phyloP scores from a whole-genome alignment of 352 stramenopile species.

The Vaucheria bursata region DNA sequence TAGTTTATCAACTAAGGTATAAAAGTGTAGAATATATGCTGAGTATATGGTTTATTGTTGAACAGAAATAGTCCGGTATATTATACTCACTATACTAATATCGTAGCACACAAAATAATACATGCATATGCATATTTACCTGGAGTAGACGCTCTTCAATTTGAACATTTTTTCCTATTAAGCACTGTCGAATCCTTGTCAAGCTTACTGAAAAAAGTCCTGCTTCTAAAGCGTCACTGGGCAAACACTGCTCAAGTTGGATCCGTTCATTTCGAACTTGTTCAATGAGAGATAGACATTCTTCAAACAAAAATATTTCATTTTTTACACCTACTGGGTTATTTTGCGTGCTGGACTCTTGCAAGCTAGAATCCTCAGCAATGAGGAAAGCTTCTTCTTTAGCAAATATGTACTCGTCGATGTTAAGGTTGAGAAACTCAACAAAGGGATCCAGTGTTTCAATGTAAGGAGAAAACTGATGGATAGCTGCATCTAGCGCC shows the following conservation, averaged over 20 bases:
- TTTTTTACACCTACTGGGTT: too few relatives aligned
- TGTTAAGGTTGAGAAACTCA: slow-evolving; percentile 74
- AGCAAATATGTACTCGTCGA: slow-evolving; percentile 27
- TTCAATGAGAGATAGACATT: slow-evolving; percentile 17
- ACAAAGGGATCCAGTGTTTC: slow-evolving; percentile 69
- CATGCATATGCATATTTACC: too few relatives aligned
- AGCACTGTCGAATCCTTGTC: slow-evolving; percentile 21
- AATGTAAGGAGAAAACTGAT: slow-evolving; percentile 59
- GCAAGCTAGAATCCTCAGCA: slow-evolving; percentile 14
- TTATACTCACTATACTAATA: too few relatives aligned
- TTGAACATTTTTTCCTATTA: slow-evolving; percentile 23
- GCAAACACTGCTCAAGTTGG: slow-evolving; percentile 45
- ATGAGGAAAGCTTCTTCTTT: slow-evolving; percentile 37
- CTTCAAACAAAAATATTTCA: slow-evolving; percentile 40
- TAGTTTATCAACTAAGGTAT: too few relatives aligned
- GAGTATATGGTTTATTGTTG: too few relatives aligned
- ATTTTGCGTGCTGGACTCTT: too few relatives aligned
- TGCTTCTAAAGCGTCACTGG: slow-evolving; percentile 58
- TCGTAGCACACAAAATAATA: too few relatives aligned
- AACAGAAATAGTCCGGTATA: too few relatives aligned
- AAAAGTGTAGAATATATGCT: too few relatives aligned
- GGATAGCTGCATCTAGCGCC: slow-evolving; percentile 27
- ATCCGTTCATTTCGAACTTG: slow-evolving; percentile 45
- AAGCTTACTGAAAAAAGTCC: slow-evolving; percentile 36
- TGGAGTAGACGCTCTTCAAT: slow-evolving; percentile 25